These are phyloP conservation scores for Puccinia horiana DNA, from an alignment of 1,284 basidiomycete genomes.

Conservation along the genomic window DNA sequence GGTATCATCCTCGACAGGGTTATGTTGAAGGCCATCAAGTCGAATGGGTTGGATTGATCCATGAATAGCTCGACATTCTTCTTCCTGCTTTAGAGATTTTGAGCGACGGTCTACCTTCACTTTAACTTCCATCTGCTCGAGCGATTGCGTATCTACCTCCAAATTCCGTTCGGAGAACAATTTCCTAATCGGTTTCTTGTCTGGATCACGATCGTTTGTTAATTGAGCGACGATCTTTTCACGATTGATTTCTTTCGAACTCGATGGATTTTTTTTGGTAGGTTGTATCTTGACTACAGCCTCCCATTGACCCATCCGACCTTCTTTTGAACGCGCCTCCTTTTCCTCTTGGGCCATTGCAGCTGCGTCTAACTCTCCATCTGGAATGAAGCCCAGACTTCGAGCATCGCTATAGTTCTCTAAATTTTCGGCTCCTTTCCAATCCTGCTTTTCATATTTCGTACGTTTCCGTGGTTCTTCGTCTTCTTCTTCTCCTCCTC, in stretches of 20 bases:
- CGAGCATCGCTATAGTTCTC: conserved; percentile 83
- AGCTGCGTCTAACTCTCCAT: conserved; percentile 63
- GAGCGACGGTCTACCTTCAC: conserved; percentile 23
- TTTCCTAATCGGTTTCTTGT: conserved; percentile 20
- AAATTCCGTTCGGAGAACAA: conserved; percentile 29
- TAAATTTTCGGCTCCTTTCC: conserved; percentile 67
- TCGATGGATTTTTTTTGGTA: not conserved
- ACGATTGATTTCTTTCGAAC: not conserved
- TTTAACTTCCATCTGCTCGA: conserved; percentile 26
- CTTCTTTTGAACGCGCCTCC: conserved; percentile 67
- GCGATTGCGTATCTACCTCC: not conserved
- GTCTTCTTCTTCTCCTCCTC: conserved; percentile 67
- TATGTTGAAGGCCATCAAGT: not conserved
- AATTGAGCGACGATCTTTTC: conserved; percentile 20
- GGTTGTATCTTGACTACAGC: conserved; percentile 61
- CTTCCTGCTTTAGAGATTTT: not conserved
- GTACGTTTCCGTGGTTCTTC: conserved; percentile 56
- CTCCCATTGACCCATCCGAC: conserved; percentile 81
- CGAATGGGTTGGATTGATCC: conserved; percentile 27
- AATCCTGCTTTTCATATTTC: conserved; percentile 61
- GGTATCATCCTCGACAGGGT: not conserved
- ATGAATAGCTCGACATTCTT: not conserved
- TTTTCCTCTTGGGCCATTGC: conserved; percentile 62
- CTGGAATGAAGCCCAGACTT: conserved; percentile 75
- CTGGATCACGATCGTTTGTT: not conserved